phyloP scores from a whole-genome alignment of 495 filamentous ascomycete genomes.

The Podospora appendiculata region DNA sequence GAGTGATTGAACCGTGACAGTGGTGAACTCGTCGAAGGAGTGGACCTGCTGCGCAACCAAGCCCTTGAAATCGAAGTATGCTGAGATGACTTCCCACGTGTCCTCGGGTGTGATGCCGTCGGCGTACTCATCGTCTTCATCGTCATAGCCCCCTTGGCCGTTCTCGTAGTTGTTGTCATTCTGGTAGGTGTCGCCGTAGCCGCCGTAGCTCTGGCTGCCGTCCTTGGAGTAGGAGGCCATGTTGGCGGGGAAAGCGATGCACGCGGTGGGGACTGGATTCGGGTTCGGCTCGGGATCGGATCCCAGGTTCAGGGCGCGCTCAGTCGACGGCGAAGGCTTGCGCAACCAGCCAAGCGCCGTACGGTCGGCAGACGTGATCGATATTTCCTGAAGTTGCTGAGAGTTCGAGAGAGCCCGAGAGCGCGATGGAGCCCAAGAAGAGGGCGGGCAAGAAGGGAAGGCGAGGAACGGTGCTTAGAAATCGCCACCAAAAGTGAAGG shows the following conservation, averaged over 20 bases:
- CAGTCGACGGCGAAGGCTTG: background rate
- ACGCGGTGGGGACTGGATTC: background rate
- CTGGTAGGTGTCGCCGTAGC: slow-evolving; percentile 28
- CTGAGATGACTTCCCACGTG: slow-evolving; percentile 93
- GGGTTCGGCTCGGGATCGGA: background rate
- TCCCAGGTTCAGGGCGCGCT: background rate
- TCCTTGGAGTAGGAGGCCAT: slow-evolving; percentile 21
- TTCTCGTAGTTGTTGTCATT: slow-evolving; percentile 36
- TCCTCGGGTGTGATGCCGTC: slow-evolving; percentile 90
- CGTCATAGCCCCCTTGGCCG: slow-evolving; percentile 62
- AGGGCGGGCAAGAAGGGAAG: too few species aligned
- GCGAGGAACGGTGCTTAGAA: slow-evolving; percentile 9
- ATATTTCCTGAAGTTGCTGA: too few species aligned
- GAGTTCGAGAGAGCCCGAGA: too few species aligned
- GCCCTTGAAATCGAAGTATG: slow-evolving; percentile 93
- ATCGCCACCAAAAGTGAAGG: slow-evolving; percentile 17
- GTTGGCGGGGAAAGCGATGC: background rate
- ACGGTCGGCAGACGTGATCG: background rate
- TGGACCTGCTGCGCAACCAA: slow-evolving; percentile 96
- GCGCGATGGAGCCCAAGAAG: too few species aligned
- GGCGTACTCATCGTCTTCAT: slow-evolving; percentile 58
- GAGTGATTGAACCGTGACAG: slow-evolving; percentile 84
- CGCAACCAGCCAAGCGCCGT: background rate
- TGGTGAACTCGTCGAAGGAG: slow-evolving; percentile 95
- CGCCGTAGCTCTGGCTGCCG: slow-evolving; percentile 10